Percentiles rank a stretch among this genome's conserved stretches.
phyloP scores from a whole-genome alignment of 1,139 yeast species.

The Suhomyces yuchorum region DNA sequence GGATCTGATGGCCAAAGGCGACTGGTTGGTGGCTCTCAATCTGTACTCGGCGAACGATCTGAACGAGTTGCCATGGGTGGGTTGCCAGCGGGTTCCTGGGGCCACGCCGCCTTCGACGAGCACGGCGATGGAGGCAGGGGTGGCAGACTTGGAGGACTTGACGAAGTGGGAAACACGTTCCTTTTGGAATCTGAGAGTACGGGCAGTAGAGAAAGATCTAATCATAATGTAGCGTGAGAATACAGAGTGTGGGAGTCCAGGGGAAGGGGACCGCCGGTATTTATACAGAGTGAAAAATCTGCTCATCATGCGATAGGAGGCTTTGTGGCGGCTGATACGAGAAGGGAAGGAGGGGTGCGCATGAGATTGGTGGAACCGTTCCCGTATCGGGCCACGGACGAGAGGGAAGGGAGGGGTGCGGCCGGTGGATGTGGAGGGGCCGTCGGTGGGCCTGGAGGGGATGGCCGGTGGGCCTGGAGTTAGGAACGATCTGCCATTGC shows the following conservation, averaged over 20 bases:
- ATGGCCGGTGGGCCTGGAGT: no score
- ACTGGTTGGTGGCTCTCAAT: constrained; percentile 50
- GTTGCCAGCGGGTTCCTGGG: constrained; percentile 35
- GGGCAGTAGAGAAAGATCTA: constrained; percentile 20
- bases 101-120: constrained; percentile 13
- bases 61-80: constrained; percentile 44
- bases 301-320: not conserved
- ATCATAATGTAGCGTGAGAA: not conserved
- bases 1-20: constrained; percentile 45
- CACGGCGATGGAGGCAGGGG: constrained; percentile 17
- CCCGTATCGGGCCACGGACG: constrained; percentile 1
- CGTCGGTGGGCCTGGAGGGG: no score
- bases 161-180: constrained; percentile 27
- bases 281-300: constrained; percentile 6
- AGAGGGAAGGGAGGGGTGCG: not conserved
- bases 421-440: no score
- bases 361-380: not conserved
- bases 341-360: constrained; percentile 1
- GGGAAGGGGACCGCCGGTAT: not conserved
- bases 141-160: constrained; percentile 24
- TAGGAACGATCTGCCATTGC: no score
- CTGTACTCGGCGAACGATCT: constrained; percentile 60
- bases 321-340: not conserved
- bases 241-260: not conserved
- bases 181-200: constrained; percentile 24